Conservation (phyloP, 352 stramenopile genomes). For the Pythium sp. region DNA sequence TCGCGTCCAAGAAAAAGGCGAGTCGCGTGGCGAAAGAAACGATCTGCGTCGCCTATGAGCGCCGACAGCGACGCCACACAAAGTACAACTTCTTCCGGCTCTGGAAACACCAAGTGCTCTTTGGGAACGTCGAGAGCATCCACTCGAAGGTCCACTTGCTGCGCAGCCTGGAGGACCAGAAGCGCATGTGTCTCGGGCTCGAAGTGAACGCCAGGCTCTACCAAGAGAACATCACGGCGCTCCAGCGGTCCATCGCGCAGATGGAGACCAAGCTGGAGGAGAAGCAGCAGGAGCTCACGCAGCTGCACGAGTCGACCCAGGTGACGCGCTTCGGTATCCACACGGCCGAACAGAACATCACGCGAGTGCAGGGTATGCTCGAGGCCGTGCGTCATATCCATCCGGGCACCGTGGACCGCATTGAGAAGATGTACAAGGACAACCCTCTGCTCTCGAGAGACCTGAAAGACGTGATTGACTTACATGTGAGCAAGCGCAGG, state of each 20-base stretch:
- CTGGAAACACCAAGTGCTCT: conserved; percentile 78
- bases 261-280: conserved; percentile 55
- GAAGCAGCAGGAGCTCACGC: conserved; percentile 66
- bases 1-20: conserved; percentile 32
- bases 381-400: conserved; percentile 67
- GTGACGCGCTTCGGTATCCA: conserved; percentile 67
- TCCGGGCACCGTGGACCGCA: conserved; percentile 57
- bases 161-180: conserved; percentile 71
- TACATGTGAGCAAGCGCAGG: conserved; percentile 42
- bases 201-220: conserved; percentile 58
- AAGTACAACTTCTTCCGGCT: conserved; percentile 82
- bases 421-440: conserved; percentile 67
- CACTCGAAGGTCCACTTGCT: conserved; percentile 67
- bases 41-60: conserved; percentile 69
- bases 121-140: conserved; percentile 63
- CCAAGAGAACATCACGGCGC: conserved; percentile 54
- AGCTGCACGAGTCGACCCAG: conserved; percentile 59
- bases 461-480: conserved; percentile 52
- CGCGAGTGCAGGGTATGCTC: conserved; percentile 64
- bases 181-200: conserved; percentile 64
- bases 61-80: conserved; percentile 49
- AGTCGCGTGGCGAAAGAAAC: conserved; percentile 49
- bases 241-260: conserved; percentile 53
- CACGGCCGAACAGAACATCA: conserved; percentile 70
- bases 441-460: conserved; percentile 67